Evolutionary conservation across 306 rosid genomes (phyloP), one percentile per base, ranked within the genome.

Genomic region (Quercus dentata): DNA sequence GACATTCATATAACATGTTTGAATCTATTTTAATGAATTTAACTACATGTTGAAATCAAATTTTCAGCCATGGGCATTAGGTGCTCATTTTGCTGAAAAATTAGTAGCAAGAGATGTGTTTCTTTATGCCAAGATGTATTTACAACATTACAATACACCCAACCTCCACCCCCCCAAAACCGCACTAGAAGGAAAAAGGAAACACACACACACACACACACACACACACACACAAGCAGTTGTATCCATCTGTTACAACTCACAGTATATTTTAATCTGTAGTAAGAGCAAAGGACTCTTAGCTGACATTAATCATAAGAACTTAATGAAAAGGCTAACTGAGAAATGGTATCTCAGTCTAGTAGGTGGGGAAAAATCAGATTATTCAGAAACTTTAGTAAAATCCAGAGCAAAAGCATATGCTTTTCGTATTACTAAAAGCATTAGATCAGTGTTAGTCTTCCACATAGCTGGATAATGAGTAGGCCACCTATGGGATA

Each of bases 401-500:
- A 51, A 20, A 35, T 76, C n/a, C 31, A 81, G 46, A 23, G 27
- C 18, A 73, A 46, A 71, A 56, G 49, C 62, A 76, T 30, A 73
- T 38, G 52, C 55, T 31, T 57, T 71, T 62, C 5, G 25, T 17
- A 28, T 44, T 55, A 56, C 35, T 72, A 31, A 69, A 62, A 61
- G 54, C 10, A 18, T 74, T 75, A 38, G 69, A 54, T 69, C 38
- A 28, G 35, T 57, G 69, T 23, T 10, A 21, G 68, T 76, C 82
- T 57, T 73, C 75, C 76, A 81, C 80, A 70, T 10, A 27, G 33
- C 69, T 30, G 70, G 70, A 30, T 30, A 18, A 6, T 28, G 21
- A 28, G 70, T 62, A 25, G 46, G 8, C 19, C 18, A 64, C 23
- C 70, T 3, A 30, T 15, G 21, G 17, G 23, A 28, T 31, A 64